These are phyloP conservation scores for Breviolum minutum DNA, from an alignment of 73 alveolate species.

Conservation along the genomic window DNA sequence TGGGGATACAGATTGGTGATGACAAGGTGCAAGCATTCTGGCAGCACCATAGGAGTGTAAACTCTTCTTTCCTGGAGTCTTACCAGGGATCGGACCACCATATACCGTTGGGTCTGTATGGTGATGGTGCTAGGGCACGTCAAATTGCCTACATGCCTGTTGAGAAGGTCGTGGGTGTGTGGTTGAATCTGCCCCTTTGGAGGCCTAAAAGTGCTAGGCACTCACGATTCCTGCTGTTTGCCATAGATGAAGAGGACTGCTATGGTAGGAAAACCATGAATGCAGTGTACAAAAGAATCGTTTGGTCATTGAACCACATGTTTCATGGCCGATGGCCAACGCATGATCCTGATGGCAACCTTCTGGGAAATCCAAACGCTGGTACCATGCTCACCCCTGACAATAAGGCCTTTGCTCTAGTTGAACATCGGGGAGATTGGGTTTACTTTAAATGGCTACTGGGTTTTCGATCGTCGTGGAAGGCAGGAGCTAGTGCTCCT, in stretches of 20 bases:
- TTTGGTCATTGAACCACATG: background rate
- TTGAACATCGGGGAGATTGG: constrained; percentile 34
- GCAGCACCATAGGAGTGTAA: background rate
- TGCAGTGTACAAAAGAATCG: background rate
- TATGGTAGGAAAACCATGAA: background rate
- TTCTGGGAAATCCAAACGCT: background rate
- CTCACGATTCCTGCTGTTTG: background rate
- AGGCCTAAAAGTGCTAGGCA: background rate
- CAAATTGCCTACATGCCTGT: background rate
- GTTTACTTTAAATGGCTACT: background rate
- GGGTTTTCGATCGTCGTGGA: background rate
- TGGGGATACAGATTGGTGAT: background rate
- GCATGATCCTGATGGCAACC: background rate
- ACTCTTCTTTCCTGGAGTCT: background rate
- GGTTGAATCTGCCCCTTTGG: background rate
- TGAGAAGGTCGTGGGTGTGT: background rate
- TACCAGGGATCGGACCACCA: background rate
- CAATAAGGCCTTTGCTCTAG: background rate
- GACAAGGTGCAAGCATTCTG: background rate
- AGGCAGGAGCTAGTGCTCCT: background rate
- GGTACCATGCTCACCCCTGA: background rate
- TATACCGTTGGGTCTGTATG: constrained; percentile 37
- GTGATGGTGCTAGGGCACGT: constrained; percentile 14
- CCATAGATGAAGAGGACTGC: background rate
- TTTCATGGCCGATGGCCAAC: background rate